phyloP scores from a whole-genome alignment of 1,284 basidiomycete species.

The Heliocybe sulcata region DNA sequence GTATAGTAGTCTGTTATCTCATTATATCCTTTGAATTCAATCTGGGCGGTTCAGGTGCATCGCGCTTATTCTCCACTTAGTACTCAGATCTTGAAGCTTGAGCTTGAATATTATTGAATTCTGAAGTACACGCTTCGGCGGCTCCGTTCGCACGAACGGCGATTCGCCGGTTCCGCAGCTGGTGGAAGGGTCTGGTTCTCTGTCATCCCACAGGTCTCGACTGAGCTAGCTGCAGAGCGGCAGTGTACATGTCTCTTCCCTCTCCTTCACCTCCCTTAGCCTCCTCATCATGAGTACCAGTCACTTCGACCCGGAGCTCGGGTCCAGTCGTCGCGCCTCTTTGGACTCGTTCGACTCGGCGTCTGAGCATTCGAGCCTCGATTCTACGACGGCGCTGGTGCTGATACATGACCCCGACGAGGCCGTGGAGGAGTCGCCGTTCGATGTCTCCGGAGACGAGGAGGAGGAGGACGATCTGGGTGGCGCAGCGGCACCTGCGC shows the following conservation, averaged over 20 bases:
- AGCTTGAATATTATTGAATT: too few species aligned
- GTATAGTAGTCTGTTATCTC: too few species aligned
- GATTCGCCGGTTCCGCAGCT: neutral
- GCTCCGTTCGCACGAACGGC: too few species aligned
- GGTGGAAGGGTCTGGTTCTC: neutral
- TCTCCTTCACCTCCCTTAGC: neutral
- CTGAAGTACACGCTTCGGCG: too few species aligned
- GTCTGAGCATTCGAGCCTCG: neutral
- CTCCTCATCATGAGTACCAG: neutral
- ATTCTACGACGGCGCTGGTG: conserved; percentile 46
- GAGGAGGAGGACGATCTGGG: conserved; percentile 27
- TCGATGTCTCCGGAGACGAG: conserved; percentile 45
- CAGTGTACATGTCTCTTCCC: neutral
- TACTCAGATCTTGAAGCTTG: too few species aligned
- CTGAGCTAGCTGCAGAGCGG: neutral
- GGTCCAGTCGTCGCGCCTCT: neutral
- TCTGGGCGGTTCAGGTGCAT: too few species aligned
- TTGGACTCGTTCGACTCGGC: neutral
- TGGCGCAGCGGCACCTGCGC: conserved; percentile 35
- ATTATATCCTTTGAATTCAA: too few species aligned
- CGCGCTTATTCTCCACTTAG: too few species aligned
- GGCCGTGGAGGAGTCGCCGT: conserved; percentile 23
- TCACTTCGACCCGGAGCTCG: neutral
- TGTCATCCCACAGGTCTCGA: neutral
- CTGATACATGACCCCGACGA: conserved; percentile 48